Conservation (phyloP, 2,329 filamentous ascomycete species). For the Claviceps citrina region DNA sequence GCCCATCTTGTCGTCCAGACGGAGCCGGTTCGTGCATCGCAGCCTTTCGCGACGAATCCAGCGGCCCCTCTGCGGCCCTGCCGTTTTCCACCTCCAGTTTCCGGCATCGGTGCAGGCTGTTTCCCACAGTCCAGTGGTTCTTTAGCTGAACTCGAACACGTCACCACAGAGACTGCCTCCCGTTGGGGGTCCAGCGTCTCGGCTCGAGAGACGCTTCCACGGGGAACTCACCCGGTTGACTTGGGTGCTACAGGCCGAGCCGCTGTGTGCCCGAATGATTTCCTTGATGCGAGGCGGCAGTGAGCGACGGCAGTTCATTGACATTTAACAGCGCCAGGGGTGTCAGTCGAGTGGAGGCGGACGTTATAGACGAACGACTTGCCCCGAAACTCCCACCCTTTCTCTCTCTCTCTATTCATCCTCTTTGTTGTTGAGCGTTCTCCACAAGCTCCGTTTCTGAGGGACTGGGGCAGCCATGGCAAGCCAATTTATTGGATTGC, state of each 20-base stretch:
- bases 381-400: neutral
- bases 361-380: neutral
- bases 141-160: no score
- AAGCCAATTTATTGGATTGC: slow-evolving; percentile 57
- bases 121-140: no score
- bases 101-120: no score
- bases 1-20: no score
- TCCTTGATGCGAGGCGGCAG: neutral
- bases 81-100: no score
- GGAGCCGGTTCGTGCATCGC: no score
- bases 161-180: no score
- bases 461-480: slow-evolving; percentile 23
- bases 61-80: no score
- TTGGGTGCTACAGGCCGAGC: neutral
- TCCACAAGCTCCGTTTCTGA: neutral
- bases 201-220: neutral
- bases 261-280: neutral
- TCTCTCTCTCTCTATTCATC: neutral
- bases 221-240: neutral
- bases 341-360: neutral
- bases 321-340: neutral
- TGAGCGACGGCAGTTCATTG: neutral
- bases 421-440: neutral
- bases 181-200: no score
- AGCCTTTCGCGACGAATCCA: no score